Evolutionary conservation across 176 grass and related monocot species (phyloP), one percentile per base, ranked within the genome.

Genomic region (Ensete ventricosum): DNA sequence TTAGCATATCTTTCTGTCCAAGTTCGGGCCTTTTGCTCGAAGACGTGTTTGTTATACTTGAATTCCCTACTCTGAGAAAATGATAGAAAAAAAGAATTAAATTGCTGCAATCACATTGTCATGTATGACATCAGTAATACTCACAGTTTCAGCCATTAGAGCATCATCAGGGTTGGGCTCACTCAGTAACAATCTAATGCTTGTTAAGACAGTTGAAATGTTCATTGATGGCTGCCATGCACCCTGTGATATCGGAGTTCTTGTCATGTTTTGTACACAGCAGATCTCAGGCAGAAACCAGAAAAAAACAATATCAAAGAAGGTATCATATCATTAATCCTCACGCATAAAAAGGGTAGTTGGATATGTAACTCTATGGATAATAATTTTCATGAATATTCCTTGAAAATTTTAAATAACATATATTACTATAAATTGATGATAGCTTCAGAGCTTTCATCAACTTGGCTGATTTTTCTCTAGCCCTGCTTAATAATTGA

Each of bases 81-180:
- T 25, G 74, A 72, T 55, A 64, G 87, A 43, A 49, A 57, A 77
- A 77, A 81, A 80, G 23, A 29, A 72, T 77, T 69, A 53, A 96
- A 79, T 79, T 52, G 17, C 20, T 53, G 50, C 8, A 2, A 70
- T 6, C 14, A 52, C 19, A 17, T 58, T 65, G 16, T 12, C 23
- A n/a, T 76, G 91, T 49, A 19, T 23, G 27, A 5, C 20, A 52
- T 74, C 72, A 26, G 8, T 74, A 29, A 63, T 85, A 67, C 85
- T 88, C 88, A 97, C 93, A 81, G 83, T 89, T 87, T 97, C 93
- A 80, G 85, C 90, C 93, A 97, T 97, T 22, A 93, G 85, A 14
- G 87, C 93, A 75, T 97, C 90, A 65, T 97, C 90, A 62, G 90
- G 93, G 79, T 97, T 97, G 49, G 93, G 71, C 71, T 73, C 71